phyloP scores from a whole-genome alignment of 108 stramenopile genomes.

The Cyclotella kingstonii region DNA sequence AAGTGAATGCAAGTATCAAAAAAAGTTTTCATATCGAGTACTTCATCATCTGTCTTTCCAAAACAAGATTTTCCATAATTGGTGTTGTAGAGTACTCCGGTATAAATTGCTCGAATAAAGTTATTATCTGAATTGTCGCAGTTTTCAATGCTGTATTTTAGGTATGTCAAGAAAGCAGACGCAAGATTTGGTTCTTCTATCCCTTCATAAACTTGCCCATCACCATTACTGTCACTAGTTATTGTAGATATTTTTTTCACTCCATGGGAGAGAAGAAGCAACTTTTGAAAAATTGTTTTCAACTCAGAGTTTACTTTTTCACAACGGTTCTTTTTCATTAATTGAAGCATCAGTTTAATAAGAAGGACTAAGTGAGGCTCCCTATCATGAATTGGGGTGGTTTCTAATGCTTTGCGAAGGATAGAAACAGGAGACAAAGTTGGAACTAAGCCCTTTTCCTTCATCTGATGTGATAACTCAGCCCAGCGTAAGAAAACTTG shows the following conservation, averaged over 20 bases:
- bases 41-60: slow-evolving; percentile 40
- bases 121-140: slow-evolving; percentile 7
- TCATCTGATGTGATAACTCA: slow-evolving; percentile 30
- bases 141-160: slow-evolving; percentile 32
- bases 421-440: slow-evolving; percentile 29
- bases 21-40: slow-evolving; percentile 34
- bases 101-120: slow-evolving; percentile 56
- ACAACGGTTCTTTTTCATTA: slow-evolving; percentile 33
- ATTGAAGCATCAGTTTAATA: slow-evolving; percentile 53
- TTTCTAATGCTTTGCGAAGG: slow-evolving; percentile 46
- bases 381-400: slow-evolving; percentile 51
- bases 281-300: slow-evolving; percentile 50
- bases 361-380: slow-evolving; percentile 46
- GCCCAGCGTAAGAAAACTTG: slow-evolving; percentile 62
- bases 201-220: slow-evolving; percentile 25
- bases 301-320: slow-evolving; percentile 15
- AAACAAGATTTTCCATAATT: slow-evolving; percentile 27
- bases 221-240: background rate
- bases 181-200: slow-evolving; percentile 24
- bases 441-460: slow-evolving; percentile 6
- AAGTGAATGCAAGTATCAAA: slow-evolving; percentile 54
- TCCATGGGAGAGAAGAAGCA: slow-evolving; percentile 59
- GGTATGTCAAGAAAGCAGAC: slow-evolving; percentile 42
- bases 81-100: slow-evolving; percentile 53
- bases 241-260: background rate